Evolutionary conservation across 208 protist genomes (phyloP).

Genomic region (Crithidia thermophila): DNA sequence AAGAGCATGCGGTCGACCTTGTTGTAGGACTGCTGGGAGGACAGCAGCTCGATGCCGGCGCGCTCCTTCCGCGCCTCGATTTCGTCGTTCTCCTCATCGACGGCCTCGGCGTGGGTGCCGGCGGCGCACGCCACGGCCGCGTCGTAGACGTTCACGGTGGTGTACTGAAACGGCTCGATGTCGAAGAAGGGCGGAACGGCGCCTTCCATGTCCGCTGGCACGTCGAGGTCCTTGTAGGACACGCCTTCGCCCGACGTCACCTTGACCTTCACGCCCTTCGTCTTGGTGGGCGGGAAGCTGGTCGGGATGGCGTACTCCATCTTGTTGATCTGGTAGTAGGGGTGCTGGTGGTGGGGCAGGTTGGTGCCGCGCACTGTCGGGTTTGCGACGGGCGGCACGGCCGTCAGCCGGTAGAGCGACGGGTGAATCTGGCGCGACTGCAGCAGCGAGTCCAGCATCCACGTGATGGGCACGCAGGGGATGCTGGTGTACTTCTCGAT

Average conservation of each 20-base stretch:
- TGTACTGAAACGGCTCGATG: conserved; percentile 54
- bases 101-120: conserved; percentile 24
- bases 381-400: conserved; percentile 79
- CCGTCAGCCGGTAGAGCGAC: conserved; percentile 63
- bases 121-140: conserved; percentile 47
- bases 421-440: conserved; percentile 88
- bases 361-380: conserved; percentile 56
- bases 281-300: conserved; percentile 47
- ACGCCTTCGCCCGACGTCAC: conserved; percentile 23
- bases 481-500: conserved; percentile 59
- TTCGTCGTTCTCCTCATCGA: conserved; percentile 57
- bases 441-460: conserved; percentile 89
- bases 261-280: conserved; percentile 20
- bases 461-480: conserved; percentile 75
- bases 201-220: conserved; percentile 20
- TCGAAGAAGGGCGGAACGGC: conserved; percentile 77
- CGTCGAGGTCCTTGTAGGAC: conserved; percentile 22
- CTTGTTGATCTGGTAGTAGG: conserved; percentile 86
- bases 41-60: conserved; percentile 65
- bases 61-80: conserved; percentile 39
- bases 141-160: conserved; percentile 68
- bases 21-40: conserved; percentile 65
- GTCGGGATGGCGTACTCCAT: conserved; percentile 80
- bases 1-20: conserved; percentile 76
- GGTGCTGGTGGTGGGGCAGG: conserved; percentile 88